phyloP scores from a whole-genome alignment of 1,284 basidiomycete species.

The Cryptococcus deneoformans region DNA sequence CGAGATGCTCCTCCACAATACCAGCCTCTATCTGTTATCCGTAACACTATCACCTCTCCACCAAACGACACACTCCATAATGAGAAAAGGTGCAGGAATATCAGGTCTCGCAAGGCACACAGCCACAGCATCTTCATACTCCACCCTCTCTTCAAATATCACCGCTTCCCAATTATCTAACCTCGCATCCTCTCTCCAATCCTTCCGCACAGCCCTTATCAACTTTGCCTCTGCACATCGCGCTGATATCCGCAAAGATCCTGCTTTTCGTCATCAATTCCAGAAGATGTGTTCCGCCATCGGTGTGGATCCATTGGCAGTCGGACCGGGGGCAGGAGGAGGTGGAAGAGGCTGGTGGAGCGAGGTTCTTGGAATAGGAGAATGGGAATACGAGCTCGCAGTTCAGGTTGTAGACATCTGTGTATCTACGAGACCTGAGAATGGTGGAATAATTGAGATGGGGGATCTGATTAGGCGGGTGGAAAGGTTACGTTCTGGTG shows the following conservation, averaged over 20 bases:
- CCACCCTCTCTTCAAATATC: slow-evolving; percentile 73
- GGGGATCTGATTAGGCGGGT: slow-evolving; percentile 78
- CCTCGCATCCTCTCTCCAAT: slow-evolving; percentile 75
- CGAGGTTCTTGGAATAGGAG: slow-evolving; percentile 77
- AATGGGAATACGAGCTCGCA: slow-evolving; percentile 94
- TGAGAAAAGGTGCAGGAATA: slow-evolving; percentile 55
- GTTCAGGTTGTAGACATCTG: slow-evolving; percentile 98
- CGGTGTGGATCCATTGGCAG: slow-evolving; percentile 91
- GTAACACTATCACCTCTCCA: not conserved
- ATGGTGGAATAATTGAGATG: slow-evolving; percentile 91
- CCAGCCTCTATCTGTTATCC: not conserved
- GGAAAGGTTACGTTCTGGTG: slow-evolving; percentile 59
- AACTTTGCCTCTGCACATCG: slow-evolving; percentile 81
- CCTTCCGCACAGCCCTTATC: slow-evolving; percentile 77
- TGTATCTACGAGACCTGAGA: slow-evolving; percentile 78
- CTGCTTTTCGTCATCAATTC: slow-evolving; percentile 86
- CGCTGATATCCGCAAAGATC: slow-evolving; percentile 78
- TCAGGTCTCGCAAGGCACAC: slow-evolving; percentile 52
- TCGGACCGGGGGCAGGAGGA: slow-evolving; percentile 30
- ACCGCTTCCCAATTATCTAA: slow-evolving; percentile 71
- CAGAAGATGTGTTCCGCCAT: slow-evolving; percentile 95
- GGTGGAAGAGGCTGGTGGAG: slow-evolving; percentile 82
- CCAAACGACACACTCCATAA: slow-evolving; percentile 13
- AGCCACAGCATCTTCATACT: slow-evolving; percentile 58
- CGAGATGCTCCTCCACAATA: not conserved